Base-by-base conservation (phyloP, 305 asterid genomes). In the Fraxinus paxiana region DNA sequence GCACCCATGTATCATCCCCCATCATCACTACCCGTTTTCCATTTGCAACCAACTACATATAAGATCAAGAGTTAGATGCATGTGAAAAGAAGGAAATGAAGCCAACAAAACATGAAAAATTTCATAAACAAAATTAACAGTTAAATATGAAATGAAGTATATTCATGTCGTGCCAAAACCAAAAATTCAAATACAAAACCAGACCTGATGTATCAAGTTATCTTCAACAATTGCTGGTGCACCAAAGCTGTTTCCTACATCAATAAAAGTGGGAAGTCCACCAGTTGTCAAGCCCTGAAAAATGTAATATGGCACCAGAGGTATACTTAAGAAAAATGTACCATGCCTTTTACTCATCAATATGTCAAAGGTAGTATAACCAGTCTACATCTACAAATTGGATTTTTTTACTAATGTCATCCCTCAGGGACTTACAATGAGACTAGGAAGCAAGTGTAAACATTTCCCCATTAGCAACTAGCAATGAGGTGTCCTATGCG, bases 1-100 rank as follows among this genome's bases (percentile, higher is more conserved):
- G 97, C 83, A 88, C 69, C 99, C 99, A 95, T 6, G 99, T 95
- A 83, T 95, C 99, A 80, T 95, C 98, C 78, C 98, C 99, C 99
- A 95, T 95, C 98, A 95, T 91, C 86, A 90, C 91, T 85, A 93
- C 98, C 76, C 94, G 89, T 79, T 92, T 95, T 82, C 98, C 99
- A 90, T 88, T 92, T 84, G 87, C 90, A 83, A 88, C 97, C 89
- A 95, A 79, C 98, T 94, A 87, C 33, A 86, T 76, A 35, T 78
- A 82, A 69, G 48, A 82, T 69, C 76, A 72, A 30, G 75, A 74
- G 51, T 73, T 56, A 80, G 86, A 79, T 67, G 73, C 71, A 80
- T 73, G 30, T 78, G 72, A 38, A 46, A 77, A 41, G 59, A 46
- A 59, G 34, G 54, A 48, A 46, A 79, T 17, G 30, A 31, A 5